phyloP scores from a whole-genome alignment of 768 basidiomycete genomes.

The Amanita molliuscula region DNA sequence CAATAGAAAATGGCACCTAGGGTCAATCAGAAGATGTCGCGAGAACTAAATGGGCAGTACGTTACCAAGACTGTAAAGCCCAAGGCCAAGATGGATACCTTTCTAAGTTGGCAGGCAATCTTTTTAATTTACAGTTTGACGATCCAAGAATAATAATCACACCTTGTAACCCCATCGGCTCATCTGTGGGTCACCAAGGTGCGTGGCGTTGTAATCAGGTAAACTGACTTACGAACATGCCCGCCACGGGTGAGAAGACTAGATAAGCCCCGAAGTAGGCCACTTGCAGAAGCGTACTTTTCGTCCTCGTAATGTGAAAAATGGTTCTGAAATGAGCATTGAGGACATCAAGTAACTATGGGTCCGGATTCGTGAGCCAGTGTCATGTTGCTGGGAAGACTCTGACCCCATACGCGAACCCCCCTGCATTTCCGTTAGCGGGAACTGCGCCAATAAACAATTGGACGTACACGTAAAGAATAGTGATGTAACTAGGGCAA shows the following conservation, averaged over 20 bases:
- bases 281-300: conserved; percentile 66
- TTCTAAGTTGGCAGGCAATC: conserved; percentile 13
- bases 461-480: conserved; percentile 57
- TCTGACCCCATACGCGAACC: conserved; percentile 56
- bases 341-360: conserved; percentile 53
- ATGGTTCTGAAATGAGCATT: conserved; percentile 68
- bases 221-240: conserved; percentile 36
- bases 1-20: conserved; percentile 70
- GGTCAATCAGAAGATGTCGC: background rate
- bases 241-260: conserved; percentile 48
- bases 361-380: background rate
- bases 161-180: conserved; percentile 58
- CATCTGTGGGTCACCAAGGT: conserved; percentile 30
- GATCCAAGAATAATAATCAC: background rate
- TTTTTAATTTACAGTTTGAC: background rate
- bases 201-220: background rate
- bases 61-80: conserved; percentile 44
- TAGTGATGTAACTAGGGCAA: conserved; percentile 59
- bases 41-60: conserved; percentile 3
- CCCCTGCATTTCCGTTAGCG: conserved; percentile 28
- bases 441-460: background rate
- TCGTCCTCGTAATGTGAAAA: conserved; percentile 55
- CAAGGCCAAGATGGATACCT: conserved; percentile 54
- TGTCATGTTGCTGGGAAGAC: conserved; percentile 14
- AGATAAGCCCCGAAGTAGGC: conserved; percentile 67